Evolutionary conservation across 345 rosid genomes (phyloP).

Genomic region (Gossypium arboreum): DNA sequence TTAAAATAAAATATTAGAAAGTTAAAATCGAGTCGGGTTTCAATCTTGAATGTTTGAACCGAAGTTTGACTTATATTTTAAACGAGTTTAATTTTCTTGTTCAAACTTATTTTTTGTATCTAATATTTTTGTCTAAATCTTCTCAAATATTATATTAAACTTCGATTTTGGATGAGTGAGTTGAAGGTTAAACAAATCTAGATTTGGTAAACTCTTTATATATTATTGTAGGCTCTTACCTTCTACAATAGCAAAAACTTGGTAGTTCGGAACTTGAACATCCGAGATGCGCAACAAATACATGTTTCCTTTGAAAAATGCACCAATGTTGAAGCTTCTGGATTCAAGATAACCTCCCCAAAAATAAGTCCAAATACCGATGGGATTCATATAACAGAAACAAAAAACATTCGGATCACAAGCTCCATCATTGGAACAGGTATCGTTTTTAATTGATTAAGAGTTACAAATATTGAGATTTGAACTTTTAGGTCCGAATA

Average conservation of each 20-base stretch:
- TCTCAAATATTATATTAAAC: background rate
- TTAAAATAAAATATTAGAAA: too few species aligned
- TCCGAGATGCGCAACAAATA: conserved; percentile 68
- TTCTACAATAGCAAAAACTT: conserved; percentile 50
- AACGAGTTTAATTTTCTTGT: too few species aligned
- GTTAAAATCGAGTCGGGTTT: too few species aligned
- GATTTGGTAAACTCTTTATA: background rate
- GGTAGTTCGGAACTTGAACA: conserved; percentile 41
- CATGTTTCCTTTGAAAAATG: conserved; percentile 58
- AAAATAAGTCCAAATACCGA: conserved; percentile 75
- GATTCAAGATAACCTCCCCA: conserved; percentile 50
- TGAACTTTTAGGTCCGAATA: background rate
- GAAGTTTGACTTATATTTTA: too few species aligned
- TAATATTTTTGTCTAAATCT: too few species aligned
- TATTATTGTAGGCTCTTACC: conserved; percentile 54
- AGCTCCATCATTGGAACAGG: conserved; percentile 58
- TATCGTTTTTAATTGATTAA: background rate
- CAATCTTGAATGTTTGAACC: too few species aligned
- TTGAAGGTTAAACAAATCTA: background rate
- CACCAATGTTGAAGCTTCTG: conserved; percentile 41
- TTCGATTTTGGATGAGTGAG: background rate
- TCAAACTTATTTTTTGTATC: too few species aligned
- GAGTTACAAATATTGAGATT: background rate
- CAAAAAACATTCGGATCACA: conserved; percentile 52
- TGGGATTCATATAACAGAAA: conserved; percentile 69